These are phyloP conservation scores for Pneumocystis sp. DNA, from an alignment of 1,139 yeast genomes.

Conservation along the genomic window DNA sequence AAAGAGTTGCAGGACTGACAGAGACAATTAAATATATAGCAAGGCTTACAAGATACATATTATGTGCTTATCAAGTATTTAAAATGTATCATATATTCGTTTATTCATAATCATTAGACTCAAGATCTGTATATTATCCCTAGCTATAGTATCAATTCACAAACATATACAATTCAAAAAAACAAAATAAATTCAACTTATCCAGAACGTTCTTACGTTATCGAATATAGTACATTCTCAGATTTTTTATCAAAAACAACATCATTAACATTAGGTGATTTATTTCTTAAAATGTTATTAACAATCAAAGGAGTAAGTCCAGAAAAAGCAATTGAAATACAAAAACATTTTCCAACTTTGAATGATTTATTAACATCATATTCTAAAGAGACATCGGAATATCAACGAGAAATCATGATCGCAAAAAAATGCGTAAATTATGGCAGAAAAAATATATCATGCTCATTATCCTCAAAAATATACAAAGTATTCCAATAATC, in stretches of 20 bases:
- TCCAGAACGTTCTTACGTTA: conserved; percentile 8
- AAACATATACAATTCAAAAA: conserved; percentile 11
- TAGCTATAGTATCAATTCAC: conserved; percentile 12
- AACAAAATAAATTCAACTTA: conserved; percentile 7
- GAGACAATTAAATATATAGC: conserved; percentile 57
- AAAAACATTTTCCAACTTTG: conserved; percentile 53
- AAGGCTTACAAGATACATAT: conserved; percentile 40
- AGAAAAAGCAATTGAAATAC: conserved; percentile 72
- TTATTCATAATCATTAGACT: background rate
- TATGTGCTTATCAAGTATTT: conserved; percentile 16
- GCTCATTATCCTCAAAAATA: conserved; percentile 9
- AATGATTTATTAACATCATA: conserved; percentile 33
- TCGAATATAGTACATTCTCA: conserved; percentile 43
- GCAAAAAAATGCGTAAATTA: conserved; percentile 6
- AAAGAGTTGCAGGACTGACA: conserved; percentile 55
- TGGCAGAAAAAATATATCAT: conserved; percentile 10
- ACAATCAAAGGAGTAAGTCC: conserved; percentile 64
- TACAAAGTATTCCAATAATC: background rate
- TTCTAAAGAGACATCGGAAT: conserved; percentile 20
- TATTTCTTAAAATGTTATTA: conserved; percentile 64
- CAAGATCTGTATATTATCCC: conserved; percentile 14
- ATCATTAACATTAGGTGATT: conserved; percentile 57
- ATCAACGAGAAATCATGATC: conserved; percentile 25
- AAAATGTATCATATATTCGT: background rate
- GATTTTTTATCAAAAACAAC: conserved; percentile 56